Percentiles rank a stretch among this genome's conserved stretches.
Evolutionary conservation across 495 filamentous ascomycete genomes (phyloP).

Genomic region (Opeltia flavorubescens): DNA sequence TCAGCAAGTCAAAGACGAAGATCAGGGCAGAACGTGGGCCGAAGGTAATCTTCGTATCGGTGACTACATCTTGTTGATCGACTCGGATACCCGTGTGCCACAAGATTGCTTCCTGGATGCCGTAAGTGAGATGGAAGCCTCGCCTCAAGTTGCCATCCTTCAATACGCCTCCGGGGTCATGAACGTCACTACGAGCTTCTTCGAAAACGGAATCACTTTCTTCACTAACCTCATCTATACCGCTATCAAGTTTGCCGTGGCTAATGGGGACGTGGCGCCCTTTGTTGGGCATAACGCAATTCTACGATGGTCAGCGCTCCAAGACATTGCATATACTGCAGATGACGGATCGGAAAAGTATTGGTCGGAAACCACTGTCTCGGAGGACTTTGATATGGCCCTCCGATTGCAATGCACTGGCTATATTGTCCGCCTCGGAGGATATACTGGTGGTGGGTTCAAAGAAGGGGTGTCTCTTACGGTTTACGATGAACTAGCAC

Average conservation of each 20-base stretch:
- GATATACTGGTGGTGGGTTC: slow-evolving; percentile 62
- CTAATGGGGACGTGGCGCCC: slow-evolving; percentile 74
- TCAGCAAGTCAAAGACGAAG: slow-evolving; percentile 38
- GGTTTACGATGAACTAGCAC: slow-evolving; percentile 70
- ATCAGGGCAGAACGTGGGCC: slow-evolving; percentile 60
- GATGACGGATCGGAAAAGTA: slow-evolving; percentile 61
- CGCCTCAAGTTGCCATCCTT: slow-evolving; percentile 67
- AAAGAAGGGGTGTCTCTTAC: slow-evolving; percentile 77
- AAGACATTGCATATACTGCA: slow-evolving; percentile 56
- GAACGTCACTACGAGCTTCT: slow-evolving; percentile 62
- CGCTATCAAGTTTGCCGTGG: slow-evolving; percentile 62
- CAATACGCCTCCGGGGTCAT: slow-evolving; percentile 73
- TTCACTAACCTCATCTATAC: slow-evolving; percentile 77
- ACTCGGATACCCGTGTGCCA: slow-evolving; percentile 64
- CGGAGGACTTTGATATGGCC: slow-evolving; percentile 79
- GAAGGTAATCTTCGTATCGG: slow-evolving; percentile 69
- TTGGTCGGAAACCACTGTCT: slow-evolving; percentile 73
- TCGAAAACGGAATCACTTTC: slow-evolving; percentile 68
- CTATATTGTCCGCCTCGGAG: slow-evolving; percentile 60
- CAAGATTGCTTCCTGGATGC: slow-evolving; percentile 64
- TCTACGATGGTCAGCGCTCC: slow-evolving; percentile 65
- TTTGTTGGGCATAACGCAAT: slow-evolving; percentile 60
- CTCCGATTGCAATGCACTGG: slow-evolving; percentile 59
- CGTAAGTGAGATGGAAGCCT: slow-evolving; percentile 66
- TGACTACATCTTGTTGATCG: slow-evolving; percentile 64